A percentile compares a stretch with the other conserved stretches of the same genome.
These are phyloP conservation scores for Epichloe bromicola DNA, from an alignment of 2,329 filamentous ascomycete species.

Conservation along the genomic window DNA sequence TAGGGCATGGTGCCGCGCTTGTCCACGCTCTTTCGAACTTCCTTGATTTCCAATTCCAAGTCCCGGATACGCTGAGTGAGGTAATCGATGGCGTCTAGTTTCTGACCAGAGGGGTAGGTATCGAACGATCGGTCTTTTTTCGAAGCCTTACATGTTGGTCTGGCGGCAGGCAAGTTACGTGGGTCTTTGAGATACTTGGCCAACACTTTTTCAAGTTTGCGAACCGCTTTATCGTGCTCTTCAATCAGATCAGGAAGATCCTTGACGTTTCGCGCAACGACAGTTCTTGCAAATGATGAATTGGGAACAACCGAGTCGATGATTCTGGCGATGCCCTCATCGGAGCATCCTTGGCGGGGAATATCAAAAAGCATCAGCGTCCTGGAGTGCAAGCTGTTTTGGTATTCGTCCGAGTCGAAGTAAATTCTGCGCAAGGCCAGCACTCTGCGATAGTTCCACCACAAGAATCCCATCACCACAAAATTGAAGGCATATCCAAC, in stretches of 20 bases:
- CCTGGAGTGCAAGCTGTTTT: constrained; percentile 69
- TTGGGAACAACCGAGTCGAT: constrained; percentile 70
- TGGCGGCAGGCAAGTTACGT: constrained; percentile 57
- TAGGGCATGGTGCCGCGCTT: constrained; percentile 80
- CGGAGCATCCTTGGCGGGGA: constrained; percentile 59
- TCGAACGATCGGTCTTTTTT: constrained; percentile 61
- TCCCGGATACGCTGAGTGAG: constrained; percentile 72
- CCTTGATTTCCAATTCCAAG: constrained; percentile 72
- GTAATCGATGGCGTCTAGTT: constrained; percentile 90
- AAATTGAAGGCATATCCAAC: constrained; percentile 55
- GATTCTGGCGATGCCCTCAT: constrained; percentile 77
- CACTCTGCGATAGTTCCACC: constrained; percentile 77
- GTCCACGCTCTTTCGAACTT: constrained; percentile 70
- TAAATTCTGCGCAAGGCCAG: constrained; percentile 59
- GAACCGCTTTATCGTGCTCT: constrained; percentile 69
- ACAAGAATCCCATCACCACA: constrained; percentile 70
- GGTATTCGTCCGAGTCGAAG: constrained; percentile 78
- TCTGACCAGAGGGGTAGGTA: constrained; percentile 53
- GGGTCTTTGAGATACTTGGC: constrained; percentile 89
- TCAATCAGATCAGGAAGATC: constrained; percentile 75
- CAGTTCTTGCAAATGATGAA: constrained; percentile 64
- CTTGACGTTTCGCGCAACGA: constrained; percentile 85
- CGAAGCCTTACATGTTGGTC: constrained; percentile 68
- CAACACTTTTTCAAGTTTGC: constrained; percentile 68
- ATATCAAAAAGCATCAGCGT: constrained; percentile 70